A percentile compares a stretch with the other conserved stretches of the same genome.
These are phyloP conservation scores for Scenedesmus sp. DNA, from an alignment of 163 green algal genomes.

Conservation along the genomic window DNA sequence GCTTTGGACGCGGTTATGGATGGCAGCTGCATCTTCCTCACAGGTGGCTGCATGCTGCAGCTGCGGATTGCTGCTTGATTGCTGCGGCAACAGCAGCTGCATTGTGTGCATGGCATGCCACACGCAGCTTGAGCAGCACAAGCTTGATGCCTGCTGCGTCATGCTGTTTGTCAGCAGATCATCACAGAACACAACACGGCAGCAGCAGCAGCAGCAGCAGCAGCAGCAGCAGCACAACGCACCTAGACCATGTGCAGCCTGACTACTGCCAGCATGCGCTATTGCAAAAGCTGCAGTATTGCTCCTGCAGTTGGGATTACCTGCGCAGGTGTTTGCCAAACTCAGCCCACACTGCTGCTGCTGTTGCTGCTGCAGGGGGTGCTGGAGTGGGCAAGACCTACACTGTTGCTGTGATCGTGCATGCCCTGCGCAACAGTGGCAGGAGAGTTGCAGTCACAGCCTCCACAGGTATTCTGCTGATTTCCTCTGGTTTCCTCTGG, in stretches of 20 bases:
- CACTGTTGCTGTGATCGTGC: conserved; percentile 2
- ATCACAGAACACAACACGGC: too few species aligned
- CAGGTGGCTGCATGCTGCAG: neutral
- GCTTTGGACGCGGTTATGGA: neutral
- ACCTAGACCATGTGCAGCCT: neutral
- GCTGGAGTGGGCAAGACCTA: conserved; percentile 38
- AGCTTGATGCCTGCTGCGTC: too few species aligned
- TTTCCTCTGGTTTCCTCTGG: too few species aligned
- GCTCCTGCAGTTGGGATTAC: neutral
- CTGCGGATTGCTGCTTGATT: neutral
- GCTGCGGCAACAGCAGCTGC: neutral
- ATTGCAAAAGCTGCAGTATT: neutral
- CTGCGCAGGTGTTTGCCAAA: neutral
- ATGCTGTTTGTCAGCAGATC: too few species aligned
- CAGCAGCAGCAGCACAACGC: neutral
- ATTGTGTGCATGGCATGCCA: neutral
- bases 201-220: too few species aligned
- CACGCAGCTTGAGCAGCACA: neutral
- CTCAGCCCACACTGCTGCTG: neutral
- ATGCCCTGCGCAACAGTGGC: neutral
- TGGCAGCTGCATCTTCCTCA: neutral
- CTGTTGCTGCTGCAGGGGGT: conserved; percentile 8
- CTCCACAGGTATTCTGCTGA: conserved; percentile 42
- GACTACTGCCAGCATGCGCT: neutral
- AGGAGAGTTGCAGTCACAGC: conserved; percentile 33